phyloP scores from a whole-genome alignment of 2,329 filamentous ascomycete genomes.

The Talaromyces rugulosus region DNA sequence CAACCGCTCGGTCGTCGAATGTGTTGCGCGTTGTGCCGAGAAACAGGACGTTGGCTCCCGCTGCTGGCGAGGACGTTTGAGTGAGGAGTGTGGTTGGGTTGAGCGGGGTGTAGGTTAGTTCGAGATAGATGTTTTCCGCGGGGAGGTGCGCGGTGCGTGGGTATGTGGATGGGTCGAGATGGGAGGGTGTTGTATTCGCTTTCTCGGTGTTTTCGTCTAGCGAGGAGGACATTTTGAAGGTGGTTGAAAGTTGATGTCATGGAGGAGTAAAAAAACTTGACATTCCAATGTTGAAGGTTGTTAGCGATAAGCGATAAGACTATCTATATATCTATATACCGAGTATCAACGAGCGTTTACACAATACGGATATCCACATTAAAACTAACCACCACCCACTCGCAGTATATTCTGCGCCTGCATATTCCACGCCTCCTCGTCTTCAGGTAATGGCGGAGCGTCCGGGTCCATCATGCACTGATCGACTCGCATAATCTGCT shows the following conservation, averaged over 20 bases:
- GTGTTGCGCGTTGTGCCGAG: conserved; percentile 43
- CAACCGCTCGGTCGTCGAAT: conserved; percentile 38
- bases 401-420: not conserved
- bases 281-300: no score
- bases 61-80: conserved; percentile 36
- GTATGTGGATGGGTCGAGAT: conserved; percentile 39
- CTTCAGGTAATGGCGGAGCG: conserved; percentile 37
- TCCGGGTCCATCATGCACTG: conserved; percentile 62
- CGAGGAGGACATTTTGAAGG: not conserved
- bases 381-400: not conserved
- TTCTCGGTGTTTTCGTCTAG: not conserved
- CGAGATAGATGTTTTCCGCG: conserved; percentile 36
- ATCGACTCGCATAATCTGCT: conserved; percentile 63
- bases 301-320: not conserved
- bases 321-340: not conserved
- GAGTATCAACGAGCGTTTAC: not conserved
- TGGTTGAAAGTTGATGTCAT: not conserved
- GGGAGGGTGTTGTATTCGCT: conserved; percentile 6
- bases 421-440: not conserved
- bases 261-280: not conserved
- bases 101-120: conserved; percentile 39
- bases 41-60: conserved; percentile 45
- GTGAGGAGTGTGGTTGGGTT: conserved; percentile 30
- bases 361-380: not conserved
- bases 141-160: conserved; percentile 30